Evolutionary conservation across 805 yeast genomes (phyloP), one percentile per base, ranked within the genome.

Genomic region (Candida ficus): DNA sequence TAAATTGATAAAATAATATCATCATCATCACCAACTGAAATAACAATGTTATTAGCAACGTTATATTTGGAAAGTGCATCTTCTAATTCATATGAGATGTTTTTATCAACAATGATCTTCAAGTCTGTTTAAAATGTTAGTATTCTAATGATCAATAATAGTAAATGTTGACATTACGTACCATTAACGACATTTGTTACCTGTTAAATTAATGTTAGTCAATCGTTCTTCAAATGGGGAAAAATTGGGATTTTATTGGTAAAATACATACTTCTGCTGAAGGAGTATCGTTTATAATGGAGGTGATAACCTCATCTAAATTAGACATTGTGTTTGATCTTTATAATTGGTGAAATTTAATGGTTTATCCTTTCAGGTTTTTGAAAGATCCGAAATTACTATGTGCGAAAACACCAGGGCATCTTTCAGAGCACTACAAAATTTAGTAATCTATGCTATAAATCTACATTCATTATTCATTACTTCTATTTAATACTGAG

Each of bases 271-370:
- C 68, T 54, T 72, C 76, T 16, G 83, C 83, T 7, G 80, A 76
- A 17, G 83, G 81, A 3, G 80, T 71, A 39, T 76, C 81, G 23
- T 57, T 50, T 28, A 77, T 56, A 48, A 67, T 60, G 7, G 62
- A 52, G 14, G 21, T 22, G 14, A 48, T 39, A 13, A 48, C 38
- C 11, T 39, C 29, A 22, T 47, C 43, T 16, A 47, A 29, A n/a
- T 30, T 45, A 7, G 45, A 36, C 49, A 45, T 45, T 22, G 12
- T 16, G 9, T 11, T 14, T 16, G 17, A 16, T 29, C 9, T 16
- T 13, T 11, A 12, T 14, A 9, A 7, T 21, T 21, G 23, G 6
- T 19, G 34, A 14, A n/a, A 14, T 14, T 7, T 18, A 5, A n/a
- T 16, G 19, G 12, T 11, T 26, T 10, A 26, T 26, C 28, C 28